These are phyloP conservation scores for Cladosporium sp. DNA, from an alignment of 2,329 filamentous ascomycete genomes.

Conservation along the genomic window DNA sequence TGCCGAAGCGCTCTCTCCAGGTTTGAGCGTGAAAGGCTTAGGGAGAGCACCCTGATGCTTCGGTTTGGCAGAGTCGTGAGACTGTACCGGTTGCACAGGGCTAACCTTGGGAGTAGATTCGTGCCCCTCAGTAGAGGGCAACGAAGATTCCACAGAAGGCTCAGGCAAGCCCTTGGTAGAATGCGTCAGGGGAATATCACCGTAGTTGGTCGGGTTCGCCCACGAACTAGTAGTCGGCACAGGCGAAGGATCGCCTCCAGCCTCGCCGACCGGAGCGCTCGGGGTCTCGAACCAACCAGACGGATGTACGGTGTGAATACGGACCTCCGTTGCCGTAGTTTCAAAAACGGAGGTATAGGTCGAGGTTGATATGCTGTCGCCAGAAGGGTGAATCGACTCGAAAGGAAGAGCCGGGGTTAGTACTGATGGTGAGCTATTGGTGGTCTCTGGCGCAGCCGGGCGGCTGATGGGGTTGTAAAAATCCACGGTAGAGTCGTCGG, in stretches of 20 bases:
- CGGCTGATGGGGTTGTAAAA: slow-evolving; percentile 9
- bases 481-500: slow-evolving; percentile 1
- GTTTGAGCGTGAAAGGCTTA: neutral
- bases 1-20: neutral
- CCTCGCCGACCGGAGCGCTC: neutral
- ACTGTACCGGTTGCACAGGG: neutral
- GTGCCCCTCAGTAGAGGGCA: neutral
- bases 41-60: neutral
- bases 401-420: slow-evolving; percentile 4
- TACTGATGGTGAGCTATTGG: slow-evolving; percentile 3
- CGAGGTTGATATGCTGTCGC: slow-evolving; percentile 8
- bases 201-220: slow-evolving; percentile 8
- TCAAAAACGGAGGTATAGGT: neutral
- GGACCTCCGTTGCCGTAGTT: slow-evolving; percentile 8
- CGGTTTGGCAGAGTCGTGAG: neutral
- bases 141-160: neutral
- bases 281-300: neutral
- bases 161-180: slow-evolving; percentile 5
- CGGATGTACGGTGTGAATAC: slow-evolving; percentile 1
- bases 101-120: neutral
- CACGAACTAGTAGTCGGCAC: neutral
- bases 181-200: slow-evolving; percentile 6
- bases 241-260: slow-evolving; percentile 1
- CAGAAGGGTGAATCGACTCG: slow-evolving; percentile 3
- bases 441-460: slow-evolving; percentile 10